Conservation (phyloP, 345 rosid species). For the Brassica nigra region DNA sequence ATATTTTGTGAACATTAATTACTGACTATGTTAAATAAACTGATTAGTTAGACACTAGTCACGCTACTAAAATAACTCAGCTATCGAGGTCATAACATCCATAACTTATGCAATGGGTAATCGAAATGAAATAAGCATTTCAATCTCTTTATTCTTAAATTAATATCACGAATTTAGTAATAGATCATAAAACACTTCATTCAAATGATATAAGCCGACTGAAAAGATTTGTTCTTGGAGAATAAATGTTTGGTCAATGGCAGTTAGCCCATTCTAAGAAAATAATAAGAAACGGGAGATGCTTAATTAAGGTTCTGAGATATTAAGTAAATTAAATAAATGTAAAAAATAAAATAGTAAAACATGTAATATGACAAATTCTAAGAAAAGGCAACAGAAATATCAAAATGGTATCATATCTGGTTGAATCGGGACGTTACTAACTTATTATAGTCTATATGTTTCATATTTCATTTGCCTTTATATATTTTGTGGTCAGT, state of each 20-base stretch:
- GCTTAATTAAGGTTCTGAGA: neutral
- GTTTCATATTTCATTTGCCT: neutral
- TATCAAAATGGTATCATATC: slow-evolving; percentile 18
- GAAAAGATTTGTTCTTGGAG: slow-evolving; percentile 13
- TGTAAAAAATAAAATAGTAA: neutral
- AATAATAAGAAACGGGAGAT: neutral
- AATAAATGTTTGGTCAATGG: slow-evolving; percentile 35
- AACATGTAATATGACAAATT: neutral
- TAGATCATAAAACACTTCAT: neutral
- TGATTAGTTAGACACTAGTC: neutral
- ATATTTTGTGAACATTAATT: slow-evolving; percentile 14
- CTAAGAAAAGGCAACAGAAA: neutral
- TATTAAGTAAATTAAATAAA: neutral
- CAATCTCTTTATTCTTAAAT: neutral
- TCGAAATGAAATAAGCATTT: neutral
- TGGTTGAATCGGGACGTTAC: neutral
- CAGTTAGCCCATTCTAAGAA: slow-evolving; percentile 41
- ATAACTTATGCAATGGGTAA: slow-evolving; percentile 4
- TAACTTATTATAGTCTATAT: neutral
- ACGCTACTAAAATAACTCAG: neutral
- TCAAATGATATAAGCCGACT: neutral
- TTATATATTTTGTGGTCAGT: neutral
- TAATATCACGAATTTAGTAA: neutral
- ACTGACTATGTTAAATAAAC: neutral
- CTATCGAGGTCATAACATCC: neutral